These are phyloP conservation scores for Zoysia pacifica DNA, from an alignment of 176 grass and related monocot genomes.

Conservation along the genomic window DNA sequence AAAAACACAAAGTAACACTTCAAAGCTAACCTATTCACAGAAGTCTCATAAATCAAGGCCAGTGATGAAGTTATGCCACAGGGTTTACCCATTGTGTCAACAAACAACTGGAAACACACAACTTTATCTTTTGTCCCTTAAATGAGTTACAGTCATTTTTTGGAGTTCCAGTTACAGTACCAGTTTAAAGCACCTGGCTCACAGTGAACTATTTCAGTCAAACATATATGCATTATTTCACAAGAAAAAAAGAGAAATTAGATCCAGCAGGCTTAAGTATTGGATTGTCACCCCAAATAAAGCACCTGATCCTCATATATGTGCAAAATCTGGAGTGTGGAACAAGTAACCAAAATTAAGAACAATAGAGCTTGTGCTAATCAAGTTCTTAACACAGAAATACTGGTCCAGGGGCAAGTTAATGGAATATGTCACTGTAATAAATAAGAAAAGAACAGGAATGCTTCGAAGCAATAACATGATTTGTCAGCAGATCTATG, in stretches of 20 bases:
- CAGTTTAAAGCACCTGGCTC: background rate
- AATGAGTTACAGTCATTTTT: background rate
- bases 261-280: background rate
- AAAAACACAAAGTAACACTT: background rate
- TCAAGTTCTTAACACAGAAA: background rate
- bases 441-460: background rate
- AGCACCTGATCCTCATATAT: too few relatives aligned
- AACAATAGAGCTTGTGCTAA: background rate
- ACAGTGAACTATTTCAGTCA: background rate
- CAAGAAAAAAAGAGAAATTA: background rate
- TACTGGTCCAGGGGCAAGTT: background rate
- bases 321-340: background rate
- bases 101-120: background rate
- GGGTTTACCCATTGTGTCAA: background rate
- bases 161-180: background rate
- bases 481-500: too few relatives aligned
- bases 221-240: background rate
- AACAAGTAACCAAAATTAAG: background rate
- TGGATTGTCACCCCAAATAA: background rate
- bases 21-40: background rate
- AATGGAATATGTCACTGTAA: background rate
- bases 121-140: too few relatives aligned
- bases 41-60: constrained; percentile 1
- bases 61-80: background rate
- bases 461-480: background rate